Conservation (phyloP, 352 stramenopile genomes). For the Phytopythium vexans region DNA sequence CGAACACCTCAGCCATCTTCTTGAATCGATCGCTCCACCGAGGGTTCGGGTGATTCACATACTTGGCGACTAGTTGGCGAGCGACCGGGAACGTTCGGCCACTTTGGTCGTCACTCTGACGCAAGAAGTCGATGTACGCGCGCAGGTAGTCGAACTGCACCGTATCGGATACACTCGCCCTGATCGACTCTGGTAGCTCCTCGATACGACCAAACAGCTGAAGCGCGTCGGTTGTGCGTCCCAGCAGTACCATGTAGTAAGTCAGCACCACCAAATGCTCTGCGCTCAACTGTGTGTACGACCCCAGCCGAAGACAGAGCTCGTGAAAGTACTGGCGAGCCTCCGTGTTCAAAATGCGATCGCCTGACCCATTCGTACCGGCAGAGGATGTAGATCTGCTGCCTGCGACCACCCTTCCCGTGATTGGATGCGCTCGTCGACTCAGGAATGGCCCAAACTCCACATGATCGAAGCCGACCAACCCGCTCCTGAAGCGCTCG, state of each 20-base stretch:
- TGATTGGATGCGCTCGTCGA: conserved; percentile 34
- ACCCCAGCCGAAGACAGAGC: conserved; percentile 36
- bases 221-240: conserved; percentile 33
- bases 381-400: not conserved
- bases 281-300: conserved; percentile 16
- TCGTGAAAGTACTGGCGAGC: conserved; percentile 33
- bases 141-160: conserved; percentile 60
- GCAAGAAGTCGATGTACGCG: conserved; percentile 62
- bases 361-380: conserved; percentile 6
- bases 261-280: conserved; percentile 38
- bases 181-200: not conserved
- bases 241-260: conserved; percentile 50
- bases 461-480: conserved; percentile 35
- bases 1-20: conserved; percentile 35
- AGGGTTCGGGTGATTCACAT: conserved; percentile 31
- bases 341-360: conserved; percentile 36
- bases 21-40: conserved; percentile 49
- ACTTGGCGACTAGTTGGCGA: conserved; percentile 31
- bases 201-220: conserved; percentile 28
- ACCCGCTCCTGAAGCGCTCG: conserved; percentile 20
- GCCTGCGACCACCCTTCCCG: conserved; percentile 11
- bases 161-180: conserved; percentile 12
- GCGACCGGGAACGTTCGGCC: conserved; percentile 21
- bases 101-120: conserved; percentile 4
- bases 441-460: conserved; percentile 48